Evolutionary conservation across 139 green algal genomes (phyloP).

Genomic region (Picochlorum costavermella): DNA sequence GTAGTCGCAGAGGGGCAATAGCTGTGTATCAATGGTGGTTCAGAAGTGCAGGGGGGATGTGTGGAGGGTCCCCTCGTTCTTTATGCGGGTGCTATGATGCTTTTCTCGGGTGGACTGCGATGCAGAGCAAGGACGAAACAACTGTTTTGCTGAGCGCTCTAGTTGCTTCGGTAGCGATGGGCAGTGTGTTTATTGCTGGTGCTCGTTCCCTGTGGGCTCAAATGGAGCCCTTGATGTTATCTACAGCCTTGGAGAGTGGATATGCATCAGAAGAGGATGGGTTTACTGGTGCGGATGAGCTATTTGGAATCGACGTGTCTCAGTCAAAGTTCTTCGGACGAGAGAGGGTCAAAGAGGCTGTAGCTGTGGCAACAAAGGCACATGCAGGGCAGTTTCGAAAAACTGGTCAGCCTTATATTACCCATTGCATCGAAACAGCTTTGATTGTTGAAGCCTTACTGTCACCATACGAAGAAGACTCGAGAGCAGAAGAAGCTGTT

Average conservation of each 20-base stretch:
- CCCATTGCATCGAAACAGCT: constrained; percentile 88
- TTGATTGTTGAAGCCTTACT: constrained; percentile 72
- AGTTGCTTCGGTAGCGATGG: not conserved
- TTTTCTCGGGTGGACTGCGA: too few relatives aligned
- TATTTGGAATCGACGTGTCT: constrained; percentile 58
- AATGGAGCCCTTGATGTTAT: constrained; percentile 17
- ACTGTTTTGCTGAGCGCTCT: not conserved
- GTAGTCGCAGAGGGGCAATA: too few relatives aligned
- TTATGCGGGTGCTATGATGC: too few relatives aligned
- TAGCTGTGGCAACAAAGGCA: constrained; percentile 69
- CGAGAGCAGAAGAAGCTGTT: constrained; percentile 65
- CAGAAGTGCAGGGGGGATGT: too few relatives aligned
- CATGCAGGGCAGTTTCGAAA: constrained; percentile 63
- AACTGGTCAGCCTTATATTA: constrained; percentile 85
- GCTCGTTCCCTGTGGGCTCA: constrained; percentile 22
- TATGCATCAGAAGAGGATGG: not conserved
- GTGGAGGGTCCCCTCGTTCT: too few relatives aligned
- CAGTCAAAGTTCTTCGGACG: constrained; percentile 46
- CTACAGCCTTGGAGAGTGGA: not conserved
- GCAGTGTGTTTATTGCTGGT: constrained; percentile 15
- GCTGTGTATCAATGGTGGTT: too few relatives aligned
- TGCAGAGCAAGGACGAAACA: too few relatives aligned
- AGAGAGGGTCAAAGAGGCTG: constrained; percentile 47
- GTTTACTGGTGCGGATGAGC: constrained; percentile 21
- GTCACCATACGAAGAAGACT: constrained; percentile 21